phyloP scores from a whole-genome alignment of 2,329 filamentous ascomycete species.

The Aciculosporium take region DNA sequence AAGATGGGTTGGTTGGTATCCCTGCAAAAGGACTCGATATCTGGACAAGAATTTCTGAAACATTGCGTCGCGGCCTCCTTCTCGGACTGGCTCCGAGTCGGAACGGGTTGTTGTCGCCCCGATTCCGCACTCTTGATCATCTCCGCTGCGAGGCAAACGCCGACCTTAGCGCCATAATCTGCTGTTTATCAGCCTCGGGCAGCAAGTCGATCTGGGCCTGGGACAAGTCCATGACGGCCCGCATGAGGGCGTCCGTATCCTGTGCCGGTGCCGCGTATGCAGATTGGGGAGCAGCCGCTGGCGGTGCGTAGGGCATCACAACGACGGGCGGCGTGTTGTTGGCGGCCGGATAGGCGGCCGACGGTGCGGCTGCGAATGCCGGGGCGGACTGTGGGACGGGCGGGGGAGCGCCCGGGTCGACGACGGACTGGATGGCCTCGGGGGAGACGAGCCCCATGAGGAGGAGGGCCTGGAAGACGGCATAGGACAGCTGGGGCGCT shows the following conservation, averaged over 20 bases:
- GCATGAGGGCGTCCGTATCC: conserved; percentile 60
- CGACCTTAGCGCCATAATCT: conserved; percentile 66
- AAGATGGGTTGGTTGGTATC: no score
- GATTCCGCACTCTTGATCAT: conserved; percentile 5
- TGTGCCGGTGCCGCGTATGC: conserved; percentile 25
- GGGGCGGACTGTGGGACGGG: conserved; percentile 17
- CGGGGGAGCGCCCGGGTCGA: conserved; percentile 43
- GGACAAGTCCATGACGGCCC: conserved; percentile 68
- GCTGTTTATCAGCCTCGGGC: conserved; percentile 57
- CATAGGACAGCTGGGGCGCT: conserved; percentile 85
- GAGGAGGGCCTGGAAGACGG: conserved; percentile 85
- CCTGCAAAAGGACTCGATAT: no score
- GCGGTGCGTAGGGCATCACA: conserved; percentile 31
- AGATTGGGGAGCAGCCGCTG: conserved; percentile 20
- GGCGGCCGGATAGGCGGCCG: conserved; percentile 23
- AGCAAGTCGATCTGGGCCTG: conserved; percentile 68
- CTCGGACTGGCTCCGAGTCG: no score
- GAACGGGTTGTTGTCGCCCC: no score
- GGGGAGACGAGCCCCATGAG: conserved; percentile 87
- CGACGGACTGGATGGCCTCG: conserved; percentile 64
- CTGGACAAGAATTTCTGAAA: no score
- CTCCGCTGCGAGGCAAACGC: conserved; percentile 35
- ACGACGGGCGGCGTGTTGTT: conserved; percentile 35
- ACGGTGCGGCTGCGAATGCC: conserved; percentile 20
- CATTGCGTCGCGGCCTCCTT: no score